Base-by-base conservation (phyloP, 1,139 yeast genomes). In the Blastobotrys elegans region DNA sequence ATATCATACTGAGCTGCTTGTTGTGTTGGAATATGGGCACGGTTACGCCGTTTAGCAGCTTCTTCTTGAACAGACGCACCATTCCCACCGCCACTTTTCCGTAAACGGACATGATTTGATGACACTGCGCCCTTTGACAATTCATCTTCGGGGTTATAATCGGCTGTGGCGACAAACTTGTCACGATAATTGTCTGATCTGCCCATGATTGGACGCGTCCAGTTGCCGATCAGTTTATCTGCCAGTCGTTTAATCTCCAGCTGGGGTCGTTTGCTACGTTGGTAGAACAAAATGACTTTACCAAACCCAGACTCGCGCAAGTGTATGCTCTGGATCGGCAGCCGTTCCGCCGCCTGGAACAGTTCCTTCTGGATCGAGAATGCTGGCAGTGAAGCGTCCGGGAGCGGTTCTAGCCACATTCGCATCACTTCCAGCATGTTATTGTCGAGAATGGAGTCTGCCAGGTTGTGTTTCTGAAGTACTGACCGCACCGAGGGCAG, bases 161-260 rank as follows among this genome's bases (percentile, higher is more conserved):
- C 81, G 52, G 80, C 77, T 55, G 82, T 77, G 60, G 78, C 78
- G 51, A 92, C 82, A 51, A 81, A 74, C 68, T 89, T 83, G 68
- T 92, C 97, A 67, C 94, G 82, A 71, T 90, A 92, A 57, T 92
- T 88, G 67, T 92, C 97, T 2, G 95, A 84, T 53, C 95, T 84
- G 57, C 95, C 96, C 75, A 94, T 86, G 53, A 94, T 89, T 34
- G 98, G 98, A 66, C 98, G 80, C 7, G 97, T 92, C 99, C 99
- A 92, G 65, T 89, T 95, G 31, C 96, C 96, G 58, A 94, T 84
- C 51, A 94, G 73, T 62, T 82, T 80, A 64, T 92, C 97, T 5
- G 96, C 98, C 42, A 83, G 75, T 61, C 95, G 82, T 65, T 90
- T 89, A 63, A 94, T 78, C 47, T 77, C 73, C 36, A 87, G 84